Evolutionary conservation across 2,329 filamentous ascomycete species (phyloP), one percentile per base, ranked within the genome.

Genomic region (Clarireedia hainanense): DNA sequence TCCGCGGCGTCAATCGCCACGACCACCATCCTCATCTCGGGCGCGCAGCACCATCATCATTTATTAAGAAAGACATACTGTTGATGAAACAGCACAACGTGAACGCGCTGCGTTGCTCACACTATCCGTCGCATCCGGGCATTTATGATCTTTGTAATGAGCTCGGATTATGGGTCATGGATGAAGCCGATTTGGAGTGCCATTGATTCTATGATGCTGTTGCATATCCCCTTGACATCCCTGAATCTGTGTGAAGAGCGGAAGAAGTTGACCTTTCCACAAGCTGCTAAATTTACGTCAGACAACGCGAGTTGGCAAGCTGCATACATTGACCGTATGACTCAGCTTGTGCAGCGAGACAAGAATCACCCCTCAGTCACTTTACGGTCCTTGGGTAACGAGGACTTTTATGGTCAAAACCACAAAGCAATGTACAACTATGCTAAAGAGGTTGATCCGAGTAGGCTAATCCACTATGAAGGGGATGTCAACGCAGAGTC

Each of bases 331-430:
- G 86, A 89, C 67, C 80, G 86, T 3, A 81, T 83, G 56, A 70
- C 74, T 34, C 81, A 86, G 54, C 70, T 89, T 55, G 75, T 89
- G 0, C 76, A 83, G 63, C 76, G 86, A 15, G 85, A 89, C 68
- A 87, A 87, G 70, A 85, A 89, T 57, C 83, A 88, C 61, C 69
- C 86, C 0, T 84, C 77, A n/a, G 75, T 89, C 50, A 81, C 89
- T 49, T 79, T 88, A 43, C 89, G 86, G 86, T 85, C 81, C 47
- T 73, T 89, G 0, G 86, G 86, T 0, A 89, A 89, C 63, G 86
- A 89, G 65, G 80, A 85, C 0, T 89, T 87, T 65, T 88, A 86
- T 63, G 86, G 86, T 0, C 72, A 74, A 7, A 89, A 89, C 64
- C 83, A 86, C 64, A 75, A 74, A 47, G 80, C 79, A 36, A 89